Evolutionary conservation across 2,329 filamentous ascomycete species (phyloP), one percentile per base, ranked within the genome.

Genomic region (Cercospora zeina): DNA sequence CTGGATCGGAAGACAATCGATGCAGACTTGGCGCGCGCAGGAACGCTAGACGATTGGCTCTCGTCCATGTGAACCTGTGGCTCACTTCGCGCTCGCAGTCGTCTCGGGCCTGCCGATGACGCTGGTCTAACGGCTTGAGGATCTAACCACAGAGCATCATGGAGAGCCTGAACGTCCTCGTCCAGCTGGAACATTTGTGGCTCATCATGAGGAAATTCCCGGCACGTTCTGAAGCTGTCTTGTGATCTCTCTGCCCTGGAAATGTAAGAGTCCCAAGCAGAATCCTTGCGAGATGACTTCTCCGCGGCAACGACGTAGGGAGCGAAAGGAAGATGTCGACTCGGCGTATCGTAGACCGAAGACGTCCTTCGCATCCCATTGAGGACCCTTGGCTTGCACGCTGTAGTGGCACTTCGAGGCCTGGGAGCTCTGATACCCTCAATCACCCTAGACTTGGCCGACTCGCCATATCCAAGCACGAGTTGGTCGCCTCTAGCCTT

Each of bases 81-180:
- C 34, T 59, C 56, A 30, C 56, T 59, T 33, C 56, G 34, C 3
- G 56, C 51, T 42, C 56, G 31, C 16, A 59, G 31, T 59, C 56
- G 34, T 30, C 19, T 50, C 2, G 56, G 19, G 14, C 36, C 56
- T 3, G 10, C 33, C 31, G 16, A 14, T 9, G 49, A 34, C 2
- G 49, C 30, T 13, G 49, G 16, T 21, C 49, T 14, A 13, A 19
- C 6, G 2, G 9, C 24, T n/a, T 9, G 49, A 31, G 19, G n/a
- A 16, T 51, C 34, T 9, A 24, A 21, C 45, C 45, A 37, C 5
- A 59, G 24, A 14, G 56, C 56, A 27, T 51, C 45, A 36, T 51
- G 45, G 4, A 59, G 31, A 27, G 45, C 19, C 21, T 42, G 27
- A 24, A 53, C 42, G 16, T 59, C 56, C 34, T 59, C 56, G n/a